Evolutionary conservation across 768 basidiomycete species (phyloP).

Genomic region (Panaeolus papilionaceus): DNA sequence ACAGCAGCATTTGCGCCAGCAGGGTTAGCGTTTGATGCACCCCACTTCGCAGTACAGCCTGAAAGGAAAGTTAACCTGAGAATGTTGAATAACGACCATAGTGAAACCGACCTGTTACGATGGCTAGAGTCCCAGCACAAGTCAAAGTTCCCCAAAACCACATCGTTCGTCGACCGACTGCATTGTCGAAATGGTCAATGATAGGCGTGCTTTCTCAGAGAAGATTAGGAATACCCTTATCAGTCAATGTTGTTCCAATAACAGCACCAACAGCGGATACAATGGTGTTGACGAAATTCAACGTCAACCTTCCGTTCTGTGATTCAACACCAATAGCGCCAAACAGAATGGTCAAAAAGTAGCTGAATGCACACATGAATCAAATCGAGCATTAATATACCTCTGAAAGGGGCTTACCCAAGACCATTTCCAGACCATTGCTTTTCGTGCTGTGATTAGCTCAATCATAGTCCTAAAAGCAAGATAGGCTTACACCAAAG

Average conservation of each 20-base stretch:
- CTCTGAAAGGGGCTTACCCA: slow-evolving; percentile 36
- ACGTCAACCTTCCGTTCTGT: slow-evolving; percentile 44
- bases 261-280: slow-evolving; percentile 47
- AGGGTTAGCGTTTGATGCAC: slow-evolving; percentile 40
- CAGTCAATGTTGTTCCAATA: slow-evolving; percentile 47
- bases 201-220: not conserved
- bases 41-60: slow-evolving; percentile 50
- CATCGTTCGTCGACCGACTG: slow-evolving; percentile 49
- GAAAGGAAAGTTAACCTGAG: not conserved
- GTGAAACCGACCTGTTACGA: slow-evolving; percentile 41
- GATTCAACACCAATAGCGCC: slow-evolving; percentile 44
- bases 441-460: slow-evolving; percentile 22
- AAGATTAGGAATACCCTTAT: slow-evolving; percentile 36
- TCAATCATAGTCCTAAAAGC: not conserved
- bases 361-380: slow-evolving; percentile 29
- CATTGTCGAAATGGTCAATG: not conserved
- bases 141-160: slow-evolving; percentile 55
- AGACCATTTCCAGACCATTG: slow-evolving; percentile 65
- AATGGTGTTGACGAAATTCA: slow-evolving; percentile 51
- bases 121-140: slow-evolving; percentile 44
- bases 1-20: slow-evolving; percentile 50
- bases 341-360: slow-evolving; percentile 51
- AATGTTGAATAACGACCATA: not conserved
- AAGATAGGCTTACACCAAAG: slow-evolving; percentile 45
- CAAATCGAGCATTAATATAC: not conserved